These are phyloP conservation scores for Suillus subluteus DNA, from an alignment of 768 basidiomycete genomes.

Conservation along the genomic window DNA sequence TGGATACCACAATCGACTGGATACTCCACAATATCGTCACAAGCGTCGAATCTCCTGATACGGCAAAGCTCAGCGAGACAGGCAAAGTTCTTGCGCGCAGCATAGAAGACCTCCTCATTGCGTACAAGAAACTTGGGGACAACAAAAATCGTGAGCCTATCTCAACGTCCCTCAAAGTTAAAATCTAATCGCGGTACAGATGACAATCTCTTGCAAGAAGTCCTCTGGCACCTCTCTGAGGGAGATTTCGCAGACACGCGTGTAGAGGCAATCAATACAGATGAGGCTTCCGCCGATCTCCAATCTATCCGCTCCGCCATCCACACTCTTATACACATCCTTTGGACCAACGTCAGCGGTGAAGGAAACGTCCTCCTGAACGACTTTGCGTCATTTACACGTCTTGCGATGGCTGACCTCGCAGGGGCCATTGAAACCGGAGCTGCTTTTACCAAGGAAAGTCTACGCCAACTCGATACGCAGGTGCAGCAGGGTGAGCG, in stretches of 20 bases:
- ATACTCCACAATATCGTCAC: slow-evolving; percentile 52
- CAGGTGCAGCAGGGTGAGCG: slow-evolving; percentile 65
- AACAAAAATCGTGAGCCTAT: slow-evolving; percentile 59
- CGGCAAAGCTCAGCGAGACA: slow-evolving; percentile 53
- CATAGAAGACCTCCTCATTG: slow-evolving; percentile 54
- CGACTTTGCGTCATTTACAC: slow-evolving; percentile 67
- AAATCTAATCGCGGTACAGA: slow-evolving; percentile 38
- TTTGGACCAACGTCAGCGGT: slow-evolving; percentile 55
- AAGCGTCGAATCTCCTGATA: slow-evolving; percentile 42
- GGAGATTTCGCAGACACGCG: slow-evolving; percentile 49
- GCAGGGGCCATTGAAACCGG: slow-evolving; percentile 60
- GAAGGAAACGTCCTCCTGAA: slow-evolving; percentile 58
- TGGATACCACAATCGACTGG: slow-evolving; percentile 57
- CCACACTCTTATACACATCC: slow-evolving; percentile 50
- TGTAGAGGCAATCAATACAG: slow-evolving; percentile 41
- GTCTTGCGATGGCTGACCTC: slow-evolving; percentile 67
- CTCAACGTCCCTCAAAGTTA: neutral
- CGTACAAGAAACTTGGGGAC: slow-evolving; percentile 55
- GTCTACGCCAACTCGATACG: slow-evolving; percentile 55
- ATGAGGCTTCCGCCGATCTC: slow-evolving; percentile 54
- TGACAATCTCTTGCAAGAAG: slow-evolving; percentile 67
- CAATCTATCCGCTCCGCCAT: slow-evolving; percentile 53
- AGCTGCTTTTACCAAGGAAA: slow-evolving; percentile 55
- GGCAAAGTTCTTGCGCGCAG: slow-evolving; percentile 56
- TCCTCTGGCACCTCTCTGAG: slow-evolving; percentile 65